Conservation (phyloP, 1,284 basidiomycete species). For the Puccinia horiana region DNA sequence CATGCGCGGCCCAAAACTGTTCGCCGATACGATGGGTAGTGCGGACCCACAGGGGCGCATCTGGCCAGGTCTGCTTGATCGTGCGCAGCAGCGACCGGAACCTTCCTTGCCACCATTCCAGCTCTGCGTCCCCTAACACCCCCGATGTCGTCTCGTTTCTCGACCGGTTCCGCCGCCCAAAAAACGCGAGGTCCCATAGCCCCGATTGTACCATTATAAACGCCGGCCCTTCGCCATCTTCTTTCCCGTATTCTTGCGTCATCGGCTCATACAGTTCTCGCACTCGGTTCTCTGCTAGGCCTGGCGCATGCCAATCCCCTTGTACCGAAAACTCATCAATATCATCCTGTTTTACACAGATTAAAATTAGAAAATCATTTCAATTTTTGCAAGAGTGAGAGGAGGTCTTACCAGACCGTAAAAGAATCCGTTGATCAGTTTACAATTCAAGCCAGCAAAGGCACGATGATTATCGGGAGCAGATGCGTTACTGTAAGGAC, state of each 20-base stretch:
- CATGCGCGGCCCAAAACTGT: slow-evolving; percentile 42
- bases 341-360: slow-evolving; percentile 51
- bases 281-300: slow-evolving; percentile 54
- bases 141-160: slow-evolving; percentile 51
- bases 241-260: slow-evolving; percentile 51
- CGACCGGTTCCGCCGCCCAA: slow-evolving; percentile 54
- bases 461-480: slow-evolving; percentile 49
- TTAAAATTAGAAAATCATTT: not conserved
- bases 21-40: slow-evolving; percentile 55
- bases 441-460: slow-evolving; percentile 52
- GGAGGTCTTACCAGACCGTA: slow-evolving; percentile 52
- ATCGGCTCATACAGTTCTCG: slow-evolving; percentile 54
- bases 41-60: slow-evolving; percentile 53
- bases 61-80: slow-evolving; percentile 53
- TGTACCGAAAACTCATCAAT: slow-evolving; percentile 54
- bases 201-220: slow-evolving; percentile 55
- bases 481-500: not conserved
- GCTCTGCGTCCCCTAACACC: slow-evolving; percentile 52
- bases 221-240: slow-evolving; percentile 50
- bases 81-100: slow-evolving; percentile 51
- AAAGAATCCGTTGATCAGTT: slow-evolving; percentile 55
- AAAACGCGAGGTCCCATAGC: slow-evolving; percentile 57
- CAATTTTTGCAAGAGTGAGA: not conserved
- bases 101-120: slow-evolving; percentile 54
- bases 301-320: slow-evolving; percentile 55